phyloP scores from a whole-genome alignment of 2,329 filamentous ascomycete species.

The Scedosporium minutisporum region DNA sequence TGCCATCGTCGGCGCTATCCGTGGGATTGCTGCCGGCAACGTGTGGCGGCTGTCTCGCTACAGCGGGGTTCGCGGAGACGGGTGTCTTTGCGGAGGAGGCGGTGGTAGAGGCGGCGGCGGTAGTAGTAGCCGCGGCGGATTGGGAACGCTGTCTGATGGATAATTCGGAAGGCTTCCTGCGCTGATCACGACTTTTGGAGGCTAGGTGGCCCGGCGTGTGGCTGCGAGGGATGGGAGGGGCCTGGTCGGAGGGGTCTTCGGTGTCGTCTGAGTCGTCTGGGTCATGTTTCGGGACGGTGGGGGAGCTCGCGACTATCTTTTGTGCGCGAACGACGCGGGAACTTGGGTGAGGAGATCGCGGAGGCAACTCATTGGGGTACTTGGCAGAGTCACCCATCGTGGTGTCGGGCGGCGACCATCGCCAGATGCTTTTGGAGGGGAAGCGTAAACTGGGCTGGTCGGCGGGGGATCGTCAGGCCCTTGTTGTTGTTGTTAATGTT shows the following conservation, averaged over 20 bases:
- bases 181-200: slow-evolving; percentile 44
- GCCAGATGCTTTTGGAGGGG: neutral
- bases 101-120: slow-evolving; percentile 10
- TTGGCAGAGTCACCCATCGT: slow-evolving; percentile 4
- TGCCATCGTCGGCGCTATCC: slow-evolving; percentile 12
- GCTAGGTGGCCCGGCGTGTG: slow-evolving; percentile 54
- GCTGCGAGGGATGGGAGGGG: slow-evolving; percentile 38
- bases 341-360: slow-evolving; percentile 10
- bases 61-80: slow-evolving; percentile 4
- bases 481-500: neutral
- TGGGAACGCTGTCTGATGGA: slow-evolving; percentile 45
- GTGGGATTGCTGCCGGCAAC: slow-evolving; percentile 11
- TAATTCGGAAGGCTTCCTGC: slow-evolving; percentile 41
- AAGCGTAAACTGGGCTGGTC: neutral
- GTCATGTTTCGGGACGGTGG: slow-evolving; percentile 19
- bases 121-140: slow-evolving; percentile 28
- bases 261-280: slow-evolving; percentile 26
- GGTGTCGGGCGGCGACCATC: slow-evolving; percentile 4
- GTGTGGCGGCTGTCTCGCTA: slow-evolving; percentile 16
- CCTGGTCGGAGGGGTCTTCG: slow-evolving; percentile 22
- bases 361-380: slow-evolving; percentile 1
- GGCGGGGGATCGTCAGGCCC: no score
- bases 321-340: slow-evolving; percentile 36
- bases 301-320: slow-evolving; percentile 34
- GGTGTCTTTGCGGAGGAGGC: slow-evolving; percentile 16